Percentiles rank a stretch among this genome's conserved stretches.
These are phyloP conservation scores for Phytophthora pistaciae DNA, from an alignment of 352 stramenopile species.

Conservation along the genomic window DNA sequence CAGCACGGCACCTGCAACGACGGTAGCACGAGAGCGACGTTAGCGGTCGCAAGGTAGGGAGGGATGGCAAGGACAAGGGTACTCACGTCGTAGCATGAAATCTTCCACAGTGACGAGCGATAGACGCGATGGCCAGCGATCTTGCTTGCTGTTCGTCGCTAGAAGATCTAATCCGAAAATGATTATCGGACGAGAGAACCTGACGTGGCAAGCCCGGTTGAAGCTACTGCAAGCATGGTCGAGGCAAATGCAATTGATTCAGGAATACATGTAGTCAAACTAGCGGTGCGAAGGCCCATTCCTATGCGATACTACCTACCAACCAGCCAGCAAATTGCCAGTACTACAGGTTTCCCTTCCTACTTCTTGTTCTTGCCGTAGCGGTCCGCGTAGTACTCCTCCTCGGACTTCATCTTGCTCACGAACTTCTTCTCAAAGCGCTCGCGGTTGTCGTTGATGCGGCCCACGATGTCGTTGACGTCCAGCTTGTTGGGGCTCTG, in stretches of 20 bases:
- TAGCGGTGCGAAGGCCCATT: constrained; percentile 14
- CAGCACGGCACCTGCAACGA: constrained; percentile 26
- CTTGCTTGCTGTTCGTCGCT: constrained; percentile 13
- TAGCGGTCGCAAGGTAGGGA: background rate
- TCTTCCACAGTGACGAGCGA: constrained; percentile 13
- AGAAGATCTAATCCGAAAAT: background rate
- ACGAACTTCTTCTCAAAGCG: constrained; percentile 94
- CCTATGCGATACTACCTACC: constrained; percentile 7
- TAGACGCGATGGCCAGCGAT: constrained; percentile 1
- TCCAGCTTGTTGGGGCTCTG: constrained; percentile 78
- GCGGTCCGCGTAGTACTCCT: constrained; percentile 93
- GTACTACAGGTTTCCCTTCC: constrained; percentile 12
- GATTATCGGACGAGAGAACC: constrained; percentile 7
- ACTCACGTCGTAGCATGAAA: constrained; percentile 41
- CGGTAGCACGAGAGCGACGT: constrained; percentile 7
- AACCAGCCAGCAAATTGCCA: background rate
- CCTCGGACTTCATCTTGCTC: constrained; percentile 94
- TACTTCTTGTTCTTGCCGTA: constrained; percentile 78
- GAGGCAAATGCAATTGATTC: constrained; percentile 20
- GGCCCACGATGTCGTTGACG: constrained; percentile 89
- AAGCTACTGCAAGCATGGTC: background rate
- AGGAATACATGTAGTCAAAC: constrained; percentile 25
- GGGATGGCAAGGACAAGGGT: background rate
- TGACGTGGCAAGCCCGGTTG: constrained; percentile 25
- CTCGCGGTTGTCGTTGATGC: constrained; percentile 91